Evolutionary conservation across 208 protist species (phyloP).

Genomic region (Leishmania braziliensis): DNA sequence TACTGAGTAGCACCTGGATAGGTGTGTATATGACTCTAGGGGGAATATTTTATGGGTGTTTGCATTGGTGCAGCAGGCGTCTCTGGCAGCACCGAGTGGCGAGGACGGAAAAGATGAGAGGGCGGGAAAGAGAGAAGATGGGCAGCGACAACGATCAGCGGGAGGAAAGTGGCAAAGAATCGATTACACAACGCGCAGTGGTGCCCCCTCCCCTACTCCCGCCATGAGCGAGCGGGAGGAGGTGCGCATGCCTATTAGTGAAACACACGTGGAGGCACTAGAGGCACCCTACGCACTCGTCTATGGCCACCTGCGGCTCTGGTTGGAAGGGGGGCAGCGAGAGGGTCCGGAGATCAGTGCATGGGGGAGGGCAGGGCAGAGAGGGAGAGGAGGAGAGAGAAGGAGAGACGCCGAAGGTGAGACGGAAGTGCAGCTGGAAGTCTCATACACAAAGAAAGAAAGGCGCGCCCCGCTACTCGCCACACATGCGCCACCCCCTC

Average conservation of each 20-base stretch:
- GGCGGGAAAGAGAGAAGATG: not conserved
- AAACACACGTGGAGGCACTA: not conserved
- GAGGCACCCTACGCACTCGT: not conserved
- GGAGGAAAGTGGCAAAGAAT: not conserved
- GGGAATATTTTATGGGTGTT: not conserved
- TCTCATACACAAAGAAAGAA: not conserved
- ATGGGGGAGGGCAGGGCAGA: not conserved
- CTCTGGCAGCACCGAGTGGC: not conserved
- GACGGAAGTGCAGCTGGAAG: not conserved
- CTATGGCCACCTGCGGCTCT: not conserved
- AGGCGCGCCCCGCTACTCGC: not conserved
- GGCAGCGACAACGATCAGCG: not conserved
- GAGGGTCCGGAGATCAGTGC: not conserved
- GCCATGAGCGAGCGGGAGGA: not conserved
- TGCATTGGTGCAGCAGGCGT: not conserved
- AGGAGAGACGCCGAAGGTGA: not conserved
- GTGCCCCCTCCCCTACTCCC: not conserved
- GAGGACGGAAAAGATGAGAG: conserved; percentile 5
- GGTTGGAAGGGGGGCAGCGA: not conserved
- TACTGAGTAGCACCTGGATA: not conserved
- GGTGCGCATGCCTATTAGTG: not conserved
- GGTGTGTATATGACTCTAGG: too few species aligned
- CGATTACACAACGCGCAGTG: not conserved
- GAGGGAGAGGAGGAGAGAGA: not conserved
- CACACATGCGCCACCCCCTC: not conserved